These are phyloP conservation scores for Ophiocordyceps robertsii DNA, from an alignment of 2,329 filamentous ascomycete genomes.

Conservation along the genomic window DNA sequence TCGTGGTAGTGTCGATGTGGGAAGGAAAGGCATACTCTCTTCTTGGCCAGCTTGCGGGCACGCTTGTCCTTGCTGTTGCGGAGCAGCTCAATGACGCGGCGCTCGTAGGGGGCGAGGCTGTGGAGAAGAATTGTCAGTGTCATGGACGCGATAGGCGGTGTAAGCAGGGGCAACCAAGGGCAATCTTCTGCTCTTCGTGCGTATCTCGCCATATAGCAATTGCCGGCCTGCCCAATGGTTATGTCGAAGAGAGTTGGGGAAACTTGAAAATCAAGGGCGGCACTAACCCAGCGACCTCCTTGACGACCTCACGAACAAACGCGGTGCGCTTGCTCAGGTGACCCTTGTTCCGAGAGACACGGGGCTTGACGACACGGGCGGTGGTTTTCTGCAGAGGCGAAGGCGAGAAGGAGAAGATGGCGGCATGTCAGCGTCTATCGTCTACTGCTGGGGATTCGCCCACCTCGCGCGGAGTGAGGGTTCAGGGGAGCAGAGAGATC, in stretches of 20 bases:
- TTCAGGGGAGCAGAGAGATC: slow-evolving; percentile 45
- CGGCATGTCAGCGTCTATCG: slow-evolving; percentile 48
- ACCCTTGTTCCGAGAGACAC: slow-evolving; percentile 80
- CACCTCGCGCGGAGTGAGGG: slow-evolving; percentile 11
- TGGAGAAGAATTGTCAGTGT: slow-evolving; percentile 14
- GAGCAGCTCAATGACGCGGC: slow-evolving; percentile 96
- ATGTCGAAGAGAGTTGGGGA: no score
- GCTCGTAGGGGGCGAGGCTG: slow-evolving; percentile 91
- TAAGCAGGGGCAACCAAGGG: neutral
- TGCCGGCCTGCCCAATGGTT: no score
- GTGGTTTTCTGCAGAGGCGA: slow-evolving; percentile 61
- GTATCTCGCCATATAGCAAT: no score
- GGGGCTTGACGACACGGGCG: slow-evolving; percentile 61
- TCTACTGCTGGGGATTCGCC: slow-evolving; percentile 26
- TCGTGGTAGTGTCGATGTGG: neutral
- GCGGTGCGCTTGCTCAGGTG: slow-evolving; percentile 92
- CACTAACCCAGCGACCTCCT: slow-evolving; percentile 90
- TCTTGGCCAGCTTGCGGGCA: slow-evolving; percentile 97
- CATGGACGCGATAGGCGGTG: neutral
- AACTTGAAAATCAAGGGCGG: no score
- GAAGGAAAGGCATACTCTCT: slow-evolving; percentile 58
- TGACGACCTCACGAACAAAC: slow-evolving; percentile 94
- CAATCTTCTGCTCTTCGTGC: no score
- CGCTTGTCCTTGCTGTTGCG: slow-evolving; percentile 99
- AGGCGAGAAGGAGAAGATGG: slow-evolving; percentile 10